These are phyloP conservation scores for Neurospora intermedia DNA, from an alignment of 495 filamentous ascomycete species.

Conservation along the genomic window DNA sequence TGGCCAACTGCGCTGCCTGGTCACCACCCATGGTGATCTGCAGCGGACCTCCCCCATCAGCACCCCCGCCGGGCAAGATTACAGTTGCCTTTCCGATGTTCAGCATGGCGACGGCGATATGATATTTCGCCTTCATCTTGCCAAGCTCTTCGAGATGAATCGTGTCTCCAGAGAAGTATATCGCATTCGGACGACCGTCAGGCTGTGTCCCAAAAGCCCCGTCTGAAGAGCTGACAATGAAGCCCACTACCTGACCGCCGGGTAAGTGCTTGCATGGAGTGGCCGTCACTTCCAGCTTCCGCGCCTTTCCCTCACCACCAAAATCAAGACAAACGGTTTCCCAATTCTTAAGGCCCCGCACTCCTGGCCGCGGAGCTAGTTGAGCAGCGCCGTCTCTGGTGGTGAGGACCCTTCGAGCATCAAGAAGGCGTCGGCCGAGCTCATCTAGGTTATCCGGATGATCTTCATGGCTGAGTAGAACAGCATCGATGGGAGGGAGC, in stretches of 20 bases:
- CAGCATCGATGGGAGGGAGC: constrained; percentile 39
- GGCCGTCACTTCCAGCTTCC: constrained; percentile 38
- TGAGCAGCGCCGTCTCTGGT: constrained; percentile 38
- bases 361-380: constrained; percentile 31
- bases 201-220: constrained; percentile 25
- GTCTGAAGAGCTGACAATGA: constrained; percentile 26
- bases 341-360: constrained; percentile 28
- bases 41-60: constrained; percentile 15
- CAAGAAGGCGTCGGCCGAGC: constrained; percentile 27
- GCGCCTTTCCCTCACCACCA: constrained; percentile 4
- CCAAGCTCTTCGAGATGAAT: constrained; percentile 38
- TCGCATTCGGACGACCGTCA: constrained; percentile 36
- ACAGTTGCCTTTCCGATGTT: constrained; percentile 28
- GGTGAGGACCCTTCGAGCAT: constrained; percentile 40
- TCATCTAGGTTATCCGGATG: constrained; percentile 45
- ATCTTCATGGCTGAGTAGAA: constrained; percentile 47
- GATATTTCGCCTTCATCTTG: constrained; percentile 21
- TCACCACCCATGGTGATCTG: constrained; percentile 43
- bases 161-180: constrained; percentile 48
- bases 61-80: constrained; percentile 9
- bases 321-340: constrained; percentile 12
- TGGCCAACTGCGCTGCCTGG: constrained; percentile 30
- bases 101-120: constrained; percentile 27
- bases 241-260: constrained; percentile 39
- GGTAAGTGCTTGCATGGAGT: constrained; percentile 39